Evolutionary conservation across 2,329 filamentous ascomycete genomes (phyloP).

Genomic region (Xylaria sp.): DNA sequence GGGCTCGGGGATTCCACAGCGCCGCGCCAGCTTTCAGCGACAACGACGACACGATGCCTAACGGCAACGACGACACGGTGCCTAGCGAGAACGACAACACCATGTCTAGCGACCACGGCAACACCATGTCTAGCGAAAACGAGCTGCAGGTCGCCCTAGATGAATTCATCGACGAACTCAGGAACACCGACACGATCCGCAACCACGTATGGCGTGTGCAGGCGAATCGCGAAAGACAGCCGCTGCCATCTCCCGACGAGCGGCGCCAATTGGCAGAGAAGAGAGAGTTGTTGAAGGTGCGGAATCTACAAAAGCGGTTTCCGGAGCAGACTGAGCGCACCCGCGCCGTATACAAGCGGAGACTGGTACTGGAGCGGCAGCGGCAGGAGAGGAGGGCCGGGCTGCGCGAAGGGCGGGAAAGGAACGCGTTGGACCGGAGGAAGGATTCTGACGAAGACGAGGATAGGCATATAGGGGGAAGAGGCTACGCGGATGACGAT

Average conservation of each 20-base stretch:
- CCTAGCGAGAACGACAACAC: not conserved
- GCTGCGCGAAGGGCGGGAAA: not conserved
- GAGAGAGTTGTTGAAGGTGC: not conserved
- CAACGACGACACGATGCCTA: not conserved
- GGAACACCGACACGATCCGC: slow-evolving; percentile 3
- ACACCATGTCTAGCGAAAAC: no score
- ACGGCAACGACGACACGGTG: not conserved
- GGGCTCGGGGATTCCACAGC: slow-evolving; percentile 15
- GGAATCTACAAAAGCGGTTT: slow-evolving; percentile 6
- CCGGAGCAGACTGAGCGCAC: slow-evolving; percentile 10
- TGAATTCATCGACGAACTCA: slow-evolving; percentile 22
- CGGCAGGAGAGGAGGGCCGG: not conserved
- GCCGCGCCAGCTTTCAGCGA: not conserved
- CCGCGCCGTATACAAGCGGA: slow-evolving; percentile 7
- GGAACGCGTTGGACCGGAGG: not conserved
- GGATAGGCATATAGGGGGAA: no score
- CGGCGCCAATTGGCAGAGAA: slow-evolving; percentile 4
- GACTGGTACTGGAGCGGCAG: slow-evolving; percentile 2
- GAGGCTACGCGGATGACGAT: not conserved
- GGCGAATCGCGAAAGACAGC: slow-evolving; percentile 10
- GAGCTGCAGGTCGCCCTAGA: slow-evolving; percentile 21
- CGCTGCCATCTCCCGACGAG: not conserved
- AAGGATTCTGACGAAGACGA: slow-evolving; percentile 1
- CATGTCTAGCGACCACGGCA: not conserved
- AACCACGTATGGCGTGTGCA: slow-evolving; percentile 17